Base-by-base conservation (phyloP, 1,139 yeast species). In the Suhomyces taliae region DNA sequence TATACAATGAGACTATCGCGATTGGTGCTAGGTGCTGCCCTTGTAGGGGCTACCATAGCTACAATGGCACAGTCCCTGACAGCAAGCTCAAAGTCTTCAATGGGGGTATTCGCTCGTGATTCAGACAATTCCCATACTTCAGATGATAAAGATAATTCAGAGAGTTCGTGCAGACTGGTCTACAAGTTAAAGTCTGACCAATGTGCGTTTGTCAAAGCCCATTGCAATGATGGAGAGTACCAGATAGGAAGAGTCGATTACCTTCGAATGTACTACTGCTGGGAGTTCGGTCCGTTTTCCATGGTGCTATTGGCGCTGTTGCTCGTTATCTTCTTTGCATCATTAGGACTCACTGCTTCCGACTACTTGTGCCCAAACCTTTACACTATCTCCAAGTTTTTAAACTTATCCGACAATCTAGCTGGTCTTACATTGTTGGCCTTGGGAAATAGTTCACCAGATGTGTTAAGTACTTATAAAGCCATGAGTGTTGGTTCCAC, bases 371-470 rank as follows among this genome's bases (percentile, higher is more conserved):
- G 91, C 48, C 93, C 95, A 0, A 89, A 87, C 56, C 66, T 90
- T 15, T 77, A 82, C 46, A 74, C 82, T 34, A 73, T 89, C 24
- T 81, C 95, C 8, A 72, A 74, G 31, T 64, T 74, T 40, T 67
- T 90, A 15, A 78, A 82, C 10, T 66, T 91, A 41, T 82, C 93
- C 10, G 95, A 90, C 53, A 82, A 88, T 47, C 70, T 91, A 35
- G 87, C 96, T 4, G 98, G 98, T 0, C 78, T 91, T 56, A 91
- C 97, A 0, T 71, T 91, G 40, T 71, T 93, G 48, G 96, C 99
- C 0, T 74, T 91, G 52, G 98, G 98, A 0, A 93, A 93, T 64
- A 93, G 97, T 8, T 78, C 96, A 0, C 97, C 98, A 0, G 99
- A 93, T 65, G 83, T 93, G 4, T 78, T 90, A 41, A 81, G 95